Evolutionary conservation across 495 filamentous ascomycete genomes (phyloP).

Genomic region (Neurospora terricola): DNA sequence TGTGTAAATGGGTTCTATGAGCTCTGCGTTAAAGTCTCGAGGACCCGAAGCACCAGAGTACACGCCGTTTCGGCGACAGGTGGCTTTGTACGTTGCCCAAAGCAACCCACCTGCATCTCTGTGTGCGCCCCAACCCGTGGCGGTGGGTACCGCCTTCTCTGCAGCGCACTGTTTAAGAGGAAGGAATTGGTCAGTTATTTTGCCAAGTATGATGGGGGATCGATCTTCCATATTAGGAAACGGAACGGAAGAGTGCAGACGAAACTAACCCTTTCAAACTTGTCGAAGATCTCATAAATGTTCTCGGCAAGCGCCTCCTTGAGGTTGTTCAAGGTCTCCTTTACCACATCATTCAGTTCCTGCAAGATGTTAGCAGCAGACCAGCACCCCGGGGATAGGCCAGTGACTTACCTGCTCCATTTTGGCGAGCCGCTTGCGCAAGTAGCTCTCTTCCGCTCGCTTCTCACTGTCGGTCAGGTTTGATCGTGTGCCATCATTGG

Average conservation of each 20-base stretch:
- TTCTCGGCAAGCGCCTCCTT: conserved; percentile 29
- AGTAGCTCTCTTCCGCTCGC: conserved; percentile 26
- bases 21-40: conserved; percentile 40
- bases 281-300: conserved; percentile 36
- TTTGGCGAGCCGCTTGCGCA: conserved; percentile 31
- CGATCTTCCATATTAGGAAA: too few species aligned
- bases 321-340: conserved; percentile 25
- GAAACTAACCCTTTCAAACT: too few species aligned
- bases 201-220: too few species aligned
- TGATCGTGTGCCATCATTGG: conserved; percentile 33
- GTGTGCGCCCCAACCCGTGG: conserved; percentile 39
- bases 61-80: conserved; percentile 36
- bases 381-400: background rate
- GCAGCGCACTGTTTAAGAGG: too few species aligned
- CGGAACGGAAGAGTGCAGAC: too few species aligned
- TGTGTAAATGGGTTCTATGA: conserved; percentile 31
- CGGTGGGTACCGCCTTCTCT: conserved; percentile 28
- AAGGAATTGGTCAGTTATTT: too few species aligned
- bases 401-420: conserved; percentile 35
- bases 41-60: conserved; percentile 24
- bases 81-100: conserved; percentile 56
- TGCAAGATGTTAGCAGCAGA: background rate
- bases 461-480: conserved; percentile 35
- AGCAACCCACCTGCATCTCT: conserved; percentile 36
- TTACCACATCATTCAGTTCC: conserved; percentile 27